A percentile compares a stretch with the other conserved stretches of the same genome.
Conservation (phyloP, 345 rosid species). For the Melaleuca quinquenervia region DNA sequence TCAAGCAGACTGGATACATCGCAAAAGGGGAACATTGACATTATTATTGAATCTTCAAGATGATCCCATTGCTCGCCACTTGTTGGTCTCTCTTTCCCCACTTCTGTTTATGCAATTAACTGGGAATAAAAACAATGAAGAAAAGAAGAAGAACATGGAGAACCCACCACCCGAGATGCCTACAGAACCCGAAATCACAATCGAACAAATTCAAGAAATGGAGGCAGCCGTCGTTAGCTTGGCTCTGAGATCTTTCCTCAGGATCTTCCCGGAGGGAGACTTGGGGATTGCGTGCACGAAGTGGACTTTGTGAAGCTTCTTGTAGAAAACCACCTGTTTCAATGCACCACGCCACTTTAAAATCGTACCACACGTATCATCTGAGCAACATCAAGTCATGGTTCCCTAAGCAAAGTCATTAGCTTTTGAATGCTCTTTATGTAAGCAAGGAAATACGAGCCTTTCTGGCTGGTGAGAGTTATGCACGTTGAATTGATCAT, state of each 20-base stretch:
- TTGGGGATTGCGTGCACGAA: conserved; percentile 79
- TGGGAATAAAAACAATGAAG: background rate
- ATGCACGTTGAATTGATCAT: background rate
- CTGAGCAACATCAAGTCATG: background rate
- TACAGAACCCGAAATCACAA: background rate
- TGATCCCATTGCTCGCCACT: background rate
- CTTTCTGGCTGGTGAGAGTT: background rate
- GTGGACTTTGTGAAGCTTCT: conserved; percentile 63
- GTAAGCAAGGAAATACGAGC: background rate
- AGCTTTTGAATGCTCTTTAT: background rate
- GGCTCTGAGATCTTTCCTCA: conserved; percentile 75
- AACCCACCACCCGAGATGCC: background rate
- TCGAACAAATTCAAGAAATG: background rate
- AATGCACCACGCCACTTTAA: background rate
- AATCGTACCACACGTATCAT: background rate
- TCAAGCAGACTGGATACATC: background rate
- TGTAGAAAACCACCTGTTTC: conserved; percentile 73
- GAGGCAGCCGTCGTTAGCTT: conserved; percentile 17
- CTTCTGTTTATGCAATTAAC: background rate
- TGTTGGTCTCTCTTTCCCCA: background rate
- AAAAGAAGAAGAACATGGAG: background rate
- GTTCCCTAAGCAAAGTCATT: background rate
- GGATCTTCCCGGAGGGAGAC: conserved; percentile 83
- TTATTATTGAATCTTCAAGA: background rate
- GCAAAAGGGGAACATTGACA: background rate